Evolutionary conservation across 2,329 filamentous ascomycete genomes (phyloP).

Genomic region (Colletotrichum somersetense): DNA sequence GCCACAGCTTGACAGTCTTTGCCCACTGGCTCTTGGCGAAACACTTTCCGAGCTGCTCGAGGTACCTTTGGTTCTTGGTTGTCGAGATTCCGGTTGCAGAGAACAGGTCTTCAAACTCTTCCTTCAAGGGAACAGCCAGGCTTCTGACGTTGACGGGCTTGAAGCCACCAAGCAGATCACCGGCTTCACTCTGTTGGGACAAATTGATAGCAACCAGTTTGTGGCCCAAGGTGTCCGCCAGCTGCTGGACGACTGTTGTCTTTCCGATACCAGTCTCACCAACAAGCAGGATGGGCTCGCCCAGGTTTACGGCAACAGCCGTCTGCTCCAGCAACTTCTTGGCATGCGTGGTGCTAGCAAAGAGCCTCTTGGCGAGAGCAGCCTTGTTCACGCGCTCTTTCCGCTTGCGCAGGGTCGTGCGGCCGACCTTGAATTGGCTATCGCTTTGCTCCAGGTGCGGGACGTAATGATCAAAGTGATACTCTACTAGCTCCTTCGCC

Average conservation of each 20-base stretch:
- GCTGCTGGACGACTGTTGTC: constrained; percentile 93
- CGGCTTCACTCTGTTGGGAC: constrained; percentile 96
- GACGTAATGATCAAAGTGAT: constrained; percentile 80
- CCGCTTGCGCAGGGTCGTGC: constrained; percentile 72
- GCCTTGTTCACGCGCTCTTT: constrained; percentile 62
- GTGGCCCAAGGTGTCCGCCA: constrained; percentile 85
- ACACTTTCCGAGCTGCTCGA: constrained; percentile 83
- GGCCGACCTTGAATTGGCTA: constrained; percentile 72
- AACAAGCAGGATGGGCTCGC: constrained; percentile 94
- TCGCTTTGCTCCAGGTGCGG: constrained; percentile 76
- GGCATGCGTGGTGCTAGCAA: constrained; percentile 90
- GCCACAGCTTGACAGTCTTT: constrained; percentile 88
- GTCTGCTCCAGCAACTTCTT: constrained; percentile 90
- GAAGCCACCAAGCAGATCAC: constrained; percentile 95
- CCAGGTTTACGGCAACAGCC: constrained; percentile 81
- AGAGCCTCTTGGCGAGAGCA: constrained; percentile 72
- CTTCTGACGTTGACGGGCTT: constrained; percentile 94
- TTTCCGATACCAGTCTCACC: constrained; percentile 99
- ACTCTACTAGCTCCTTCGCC: constrained; percentile 82
- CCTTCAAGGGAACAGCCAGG: constrained; percentile 88
- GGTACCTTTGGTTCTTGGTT: constrained; percentile 88
- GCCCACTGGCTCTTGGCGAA: constrained; percentile 88
- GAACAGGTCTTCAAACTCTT: constrained; percentile 94
- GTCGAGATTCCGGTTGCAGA: constrained; percentile 85
- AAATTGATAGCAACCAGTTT: constrained; percentile 94